Percentiles rank a stretch among this genome's conserved stretches.
Conservation (phyloP, 75 land plant genomes). For the Ceratopteris richardii region DNA sequence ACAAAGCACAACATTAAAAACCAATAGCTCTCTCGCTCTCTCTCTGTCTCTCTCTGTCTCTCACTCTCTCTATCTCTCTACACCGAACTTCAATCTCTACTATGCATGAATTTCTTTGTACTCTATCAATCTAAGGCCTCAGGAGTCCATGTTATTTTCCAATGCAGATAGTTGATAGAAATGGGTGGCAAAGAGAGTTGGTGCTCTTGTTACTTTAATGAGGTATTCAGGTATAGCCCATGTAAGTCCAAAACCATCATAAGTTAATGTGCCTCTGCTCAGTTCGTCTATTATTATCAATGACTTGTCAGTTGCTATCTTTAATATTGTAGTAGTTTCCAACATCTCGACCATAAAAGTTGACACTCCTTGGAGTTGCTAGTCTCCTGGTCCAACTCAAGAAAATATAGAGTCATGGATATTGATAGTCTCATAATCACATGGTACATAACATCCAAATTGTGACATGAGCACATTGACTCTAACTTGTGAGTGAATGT, state of each 20-base stretch:
- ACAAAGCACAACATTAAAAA: too few species aligned
- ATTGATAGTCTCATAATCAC: conserved; percentile 82
- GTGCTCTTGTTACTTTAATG: conserved; percentile 80
- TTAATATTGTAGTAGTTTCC: conserved; percentile 91
- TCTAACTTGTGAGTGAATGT: conserved; percentile 96
- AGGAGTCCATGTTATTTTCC: conserved; percentile 38
- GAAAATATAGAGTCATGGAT: conserved; percentile 95
- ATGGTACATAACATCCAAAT: conserved; percentile 96
- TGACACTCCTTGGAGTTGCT: conserved; percentile 92
- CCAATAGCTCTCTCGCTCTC: too few species aligned
- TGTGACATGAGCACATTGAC: conserved; percentile 98
- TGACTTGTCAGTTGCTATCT: conserved; percentile 83
- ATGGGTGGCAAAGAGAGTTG: conserved; percentile 98
- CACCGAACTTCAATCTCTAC: too few species aligned
- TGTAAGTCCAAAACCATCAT: conserved; percentile 98
- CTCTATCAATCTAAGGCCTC: too few species aligned
- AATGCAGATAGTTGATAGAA: conserved; percentile 93
- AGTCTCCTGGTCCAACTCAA: conserved; percentile 99
- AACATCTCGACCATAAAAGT: conserved; percentile 99
- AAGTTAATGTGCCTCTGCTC: conserved; percentile 98
- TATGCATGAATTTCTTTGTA: too few species aligned
- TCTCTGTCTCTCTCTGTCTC: too few species aligned
- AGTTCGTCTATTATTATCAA: conserved; percentile 91
- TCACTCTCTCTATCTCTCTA: too few species aligned
- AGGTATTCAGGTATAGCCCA: conserved; percentile 99